Percentiles rank a stretch among this genome's conserved stretches.
phyloP scores from a whole-genome alignment of 2,329 filamentous ascomycete genomes.

The Colletotrichum scovillei region DNA sequence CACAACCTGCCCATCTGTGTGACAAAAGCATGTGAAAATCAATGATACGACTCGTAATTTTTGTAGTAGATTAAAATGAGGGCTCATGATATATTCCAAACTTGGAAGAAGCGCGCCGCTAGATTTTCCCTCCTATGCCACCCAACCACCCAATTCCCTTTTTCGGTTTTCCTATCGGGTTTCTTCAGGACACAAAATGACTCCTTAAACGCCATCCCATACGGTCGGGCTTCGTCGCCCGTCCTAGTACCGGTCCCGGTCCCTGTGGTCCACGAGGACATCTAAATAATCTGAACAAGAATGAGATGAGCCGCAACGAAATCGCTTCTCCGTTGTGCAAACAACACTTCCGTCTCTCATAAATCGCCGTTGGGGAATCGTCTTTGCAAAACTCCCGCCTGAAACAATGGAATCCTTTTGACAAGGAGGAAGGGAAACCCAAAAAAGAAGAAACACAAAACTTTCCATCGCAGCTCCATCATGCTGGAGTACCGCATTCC shows the following conservation, averaged over 20 bases:
- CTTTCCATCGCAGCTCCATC: conserved; percentile 42
- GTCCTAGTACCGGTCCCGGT: not conserved
- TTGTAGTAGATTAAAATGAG: conserved; percentile 20
- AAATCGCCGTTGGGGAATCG: conserved; percentile 33
- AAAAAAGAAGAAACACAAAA: not conserved
- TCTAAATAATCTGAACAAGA: conserved; percentile 28
- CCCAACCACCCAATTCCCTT: not conserved
- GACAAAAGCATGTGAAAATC: conserved; percentile 26
- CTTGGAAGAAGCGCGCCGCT: conserved; percentile 2
- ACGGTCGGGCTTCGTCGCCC: not conserved
- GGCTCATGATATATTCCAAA: conserved; percentile 13
- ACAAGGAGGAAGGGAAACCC: not conserved
- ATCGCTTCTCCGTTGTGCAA: not conserved
- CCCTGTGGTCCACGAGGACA: conserved; percentile 24
- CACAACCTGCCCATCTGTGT: not conserved
- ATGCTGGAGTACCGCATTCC: conserved; percentile 64
- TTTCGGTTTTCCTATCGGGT: not conserved
- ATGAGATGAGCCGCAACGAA: not conserved
- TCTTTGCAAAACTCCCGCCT: conserved; percentile 11
- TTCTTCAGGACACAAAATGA: not conserved
- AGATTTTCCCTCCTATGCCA: not conserved
- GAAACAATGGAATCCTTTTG: not conserved
- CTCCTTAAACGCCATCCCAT: conserved; percentile 10
- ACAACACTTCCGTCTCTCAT: conserved; percentile 12
- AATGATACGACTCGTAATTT: conserved; percentile 18